Percentiles rank a stretch among this genome's conserved stretches.
These are phyloP conservation scores for Silene vulgaris DNA, from an alignment of 179 eudicot species.

Conservation along the genomic window DNA sequence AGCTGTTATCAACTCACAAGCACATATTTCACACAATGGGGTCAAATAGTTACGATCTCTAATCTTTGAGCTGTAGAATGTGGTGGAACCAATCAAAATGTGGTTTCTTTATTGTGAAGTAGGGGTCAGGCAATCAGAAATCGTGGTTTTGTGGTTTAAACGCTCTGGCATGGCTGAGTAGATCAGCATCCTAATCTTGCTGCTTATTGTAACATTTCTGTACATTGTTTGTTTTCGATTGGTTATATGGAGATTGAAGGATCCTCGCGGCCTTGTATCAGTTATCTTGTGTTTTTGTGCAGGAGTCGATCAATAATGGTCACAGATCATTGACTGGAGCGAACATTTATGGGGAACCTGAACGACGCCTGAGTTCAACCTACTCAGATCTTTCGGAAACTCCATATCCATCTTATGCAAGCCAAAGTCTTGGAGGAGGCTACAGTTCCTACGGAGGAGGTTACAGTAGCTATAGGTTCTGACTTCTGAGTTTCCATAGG, in stretches of 20 bases:
- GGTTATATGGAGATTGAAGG: too few relatives aligned
- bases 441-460: constrained; percentile 32
- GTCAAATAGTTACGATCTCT: not conserved
- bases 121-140: too few relatives aligned
- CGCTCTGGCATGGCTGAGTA: too few relatives aligned
- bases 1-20: too few relatives aligned
- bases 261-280: not conserved
- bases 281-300: not conserved
- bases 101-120: too few relatives aligned
- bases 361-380: constrained; percentile 21
- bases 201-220: not conserved
- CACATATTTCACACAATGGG: not conserved
- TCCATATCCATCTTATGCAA: constrained; percentile 27
- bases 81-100: not conserved
- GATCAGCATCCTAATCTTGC: not conserved
- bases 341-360: constrained; percentile 22
- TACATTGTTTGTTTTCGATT: too few relatives aligned
- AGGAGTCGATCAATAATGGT: constrained; percentile 29
- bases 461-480: constrained; percentile 30
- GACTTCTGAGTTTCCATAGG: constrained; percentile 11
- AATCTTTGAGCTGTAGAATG: not conserved
- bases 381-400: constrained; percentile 23
- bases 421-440: constrained; percentile 32
- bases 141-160: too few relatives aligned
- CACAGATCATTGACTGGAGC: constrained; percentile 13